Evolutionary conservation across 2,329 filamentous ascomycete genomes (phyloP), one percentile per base, ranked within the genome.

Genomic region (Dactylonectria estremocensis): DNA sequence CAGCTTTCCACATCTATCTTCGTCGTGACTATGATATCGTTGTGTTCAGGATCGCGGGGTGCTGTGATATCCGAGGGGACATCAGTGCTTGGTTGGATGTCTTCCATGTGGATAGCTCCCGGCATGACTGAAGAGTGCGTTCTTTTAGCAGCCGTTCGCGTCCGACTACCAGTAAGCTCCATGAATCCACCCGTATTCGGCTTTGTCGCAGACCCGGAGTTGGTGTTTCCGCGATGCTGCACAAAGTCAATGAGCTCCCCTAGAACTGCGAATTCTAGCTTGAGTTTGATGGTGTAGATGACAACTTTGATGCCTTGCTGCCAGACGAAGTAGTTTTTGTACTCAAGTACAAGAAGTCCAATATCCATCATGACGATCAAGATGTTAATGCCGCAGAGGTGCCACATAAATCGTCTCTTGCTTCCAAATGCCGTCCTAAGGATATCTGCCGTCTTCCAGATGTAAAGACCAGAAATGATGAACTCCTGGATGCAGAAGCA

Each of bases 341-440:
- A 79, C 55, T 82, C 77, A 11, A 82, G 73, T 1, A 37, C 69
- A 3, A 82, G 46, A 5, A 82, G 74, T 6, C 79, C 72, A 13
- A 85, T 62, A 57, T 86, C 83, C 76, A 86, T 80, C 0, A 80
- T n/a, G 5, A 86, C 77, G 16, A 86, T 81, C 1, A 81, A 55
- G 10, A 84, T 67, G 60, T 86, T 85, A 28, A 85, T 81, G 5
- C 77, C 74, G 6, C 68, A 67, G 2, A 74, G 63, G n/a, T 64
- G 69, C 52, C 71, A 68, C 0, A 74, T 10, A 48, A 72, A 64
- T 1, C 5, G 55, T 20, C 49, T 35, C 10, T 70, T 71, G 22
- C 63, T 56, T 0, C 72, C 72, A 0, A 74, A 64, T 0, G 72
- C 61, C 1, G 71, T 74, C 5, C 49, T 62, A 5, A 72, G 60